A percentile compares a stretch with the other conserved stretches of the same genome.
phyloP scores from a whole-genome alignment of 495 filamentous ascomycete genomes.

The Lophiostoma macrostomum region DNA sequence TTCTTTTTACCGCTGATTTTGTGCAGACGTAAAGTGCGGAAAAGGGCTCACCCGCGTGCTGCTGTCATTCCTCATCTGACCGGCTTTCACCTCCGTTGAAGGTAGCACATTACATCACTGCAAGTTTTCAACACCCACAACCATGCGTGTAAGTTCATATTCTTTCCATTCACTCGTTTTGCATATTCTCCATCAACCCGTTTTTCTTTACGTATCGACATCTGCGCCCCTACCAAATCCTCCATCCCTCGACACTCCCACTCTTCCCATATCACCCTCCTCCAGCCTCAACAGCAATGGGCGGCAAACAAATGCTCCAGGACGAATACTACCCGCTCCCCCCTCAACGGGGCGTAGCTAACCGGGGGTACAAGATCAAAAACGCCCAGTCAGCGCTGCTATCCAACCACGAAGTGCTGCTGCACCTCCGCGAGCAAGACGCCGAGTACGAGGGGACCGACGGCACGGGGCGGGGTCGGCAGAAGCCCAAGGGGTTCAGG shows the following conservation, averaged over 20 bases:
- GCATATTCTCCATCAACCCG: not conserved
- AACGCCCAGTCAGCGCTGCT: conserved; percentile 27
- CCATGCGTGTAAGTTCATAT: conserved; percentile 4
- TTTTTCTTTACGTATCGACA: not conserved
- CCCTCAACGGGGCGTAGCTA: not conserved
- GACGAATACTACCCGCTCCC: not conserved
- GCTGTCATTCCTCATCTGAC: too few species aligned
- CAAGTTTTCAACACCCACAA: not conserved
- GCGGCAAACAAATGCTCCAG: too few species aligned
- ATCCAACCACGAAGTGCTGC: conserved; percentile 31
- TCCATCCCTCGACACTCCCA: too few species aligned
- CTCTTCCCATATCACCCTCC: not conserved
- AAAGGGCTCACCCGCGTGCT: too few species aligned
- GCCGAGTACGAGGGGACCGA: conserved; percentile 26
- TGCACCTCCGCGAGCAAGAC: conserved; percentile 19
- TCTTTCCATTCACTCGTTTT: not conserved
- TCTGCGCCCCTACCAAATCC: too few species aligned
- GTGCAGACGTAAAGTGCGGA: too few species aligned
- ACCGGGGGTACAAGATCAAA: conserved; percentile 21
- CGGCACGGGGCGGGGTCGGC: conserved; percentile 5
- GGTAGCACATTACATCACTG: not conserved
- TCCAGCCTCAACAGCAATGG: too few species aligned
- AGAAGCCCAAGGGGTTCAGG: conserved; percentile 9
- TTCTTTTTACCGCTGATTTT: too few species aligned
- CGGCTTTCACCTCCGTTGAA: too few species aligned